These are phyloP conservation scores for Aspergillus taichungensis DNA, from an alignment of 495 filamentous ascomycete species.

Conservation along the genomic window DNA sequence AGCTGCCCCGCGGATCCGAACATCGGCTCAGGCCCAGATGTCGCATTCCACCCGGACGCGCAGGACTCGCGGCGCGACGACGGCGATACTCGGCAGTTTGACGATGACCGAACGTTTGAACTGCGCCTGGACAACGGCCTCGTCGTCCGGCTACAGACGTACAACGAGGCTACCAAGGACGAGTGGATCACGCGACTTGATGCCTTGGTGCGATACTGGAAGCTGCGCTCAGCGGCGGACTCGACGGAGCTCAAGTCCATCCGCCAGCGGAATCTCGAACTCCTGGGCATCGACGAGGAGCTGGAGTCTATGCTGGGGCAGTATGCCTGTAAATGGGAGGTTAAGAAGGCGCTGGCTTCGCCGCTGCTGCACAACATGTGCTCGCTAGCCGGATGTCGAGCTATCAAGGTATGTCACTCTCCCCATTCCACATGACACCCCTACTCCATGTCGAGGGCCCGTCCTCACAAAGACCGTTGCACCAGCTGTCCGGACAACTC, in stretches of 20 bases:
- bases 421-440: not conserved
- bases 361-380: constrained; percentile 64
- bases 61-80: constrained; percentile 41
- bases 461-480: not conserved
- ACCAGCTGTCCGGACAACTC: constrained; percentile 52
- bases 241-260: constrained; percentile 46
- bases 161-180: constrained; percentile 45
- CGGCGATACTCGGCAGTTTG: constrained; percentile 41
- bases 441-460: no score
- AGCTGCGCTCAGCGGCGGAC: constrained; percentile 46
- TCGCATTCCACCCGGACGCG: constrained; percentile 42
- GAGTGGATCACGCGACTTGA: constrained; percentile 59
- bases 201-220: constrained; percentile 59
- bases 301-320: constrained; percentile 61
- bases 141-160: constrained; percentile 58
- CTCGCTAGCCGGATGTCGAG: constrained; percentile 53
- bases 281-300: constrained; percentile 61
- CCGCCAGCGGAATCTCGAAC: constrained; percentile 51
- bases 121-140: constrained; percentile 54
- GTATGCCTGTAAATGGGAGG: constrained; percentile 66
- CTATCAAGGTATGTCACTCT: constrained; percentile 43
- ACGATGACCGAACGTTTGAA: constrained; percentile 56
- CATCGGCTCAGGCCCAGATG: constrained; percentile 37
- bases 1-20: constrained; percentile 42
- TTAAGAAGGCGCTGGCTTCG: constrained; percentile 54